Base-by-base conservation (phyloP, 2,329 filamentous ascomycete species). In the Chalara sp. region DNA sequence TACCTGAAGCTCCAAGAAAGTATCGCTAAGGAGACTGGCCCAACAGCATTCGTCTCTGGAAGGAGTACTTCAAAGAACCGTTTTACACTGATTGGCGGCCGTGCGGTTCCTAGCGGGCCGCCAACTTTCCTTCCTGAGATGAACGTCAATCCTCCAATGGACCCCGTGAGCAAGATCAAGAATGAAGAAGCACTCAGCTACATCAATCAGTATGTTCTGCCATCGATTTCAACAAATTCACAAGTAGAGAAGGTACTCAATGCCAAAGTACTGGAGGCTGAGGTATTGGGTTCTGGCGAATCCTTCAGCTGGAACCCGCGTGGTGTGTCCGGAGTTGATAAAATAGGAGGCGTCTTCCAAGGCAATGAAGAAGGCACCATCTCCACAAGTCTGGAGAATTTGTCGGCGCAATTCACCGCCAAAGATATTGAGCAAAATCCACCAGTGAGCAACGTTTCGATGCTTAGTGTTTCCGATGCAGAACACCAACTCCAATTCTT, bases 141-240 rank as follows among this genome's bases (percentile, higher is more conserved):
- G 7, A 58, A 56, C 31, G 56, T 51, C 28, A 50, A 48, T 32
- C 48, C 72, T 45, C 70, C 71, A 5, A 73, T 76, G 52, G 81
- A 85, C 57, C 79, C 81, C 1, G 74, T 83, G 30, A 76, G 75
- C 56, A 84, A 84, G 69, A 80, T 85, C 57, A 80, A 83, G 64
- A 76, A 80, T 10, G 81, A 85, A 58, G 81, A 84, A 61, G 80
- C 80, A 1, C 76, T 86, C 40, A 78, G 76, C 64, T 85, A 84
- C 66, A 84, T 86, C 66, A 85, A 86, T 64, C 81, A 86, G 65
- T 83, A 82, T 56, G 79, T 86, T 2, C 70, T 85, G 33, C 81
- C 82, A 6, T 65, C 65, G 6, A 59, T 67, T 6, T 62, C 64
- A 8, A 65, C 60, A 10, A 65, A 63, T 46, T 57, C 62, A 6